A percentile compares a stretch with the other conserved stretches of the same genome.
These are phyloP conservation scores for Prosopis cineraria DNA, from an alignment of 306 rosid species.

Conservation along the genomic window DNA sequence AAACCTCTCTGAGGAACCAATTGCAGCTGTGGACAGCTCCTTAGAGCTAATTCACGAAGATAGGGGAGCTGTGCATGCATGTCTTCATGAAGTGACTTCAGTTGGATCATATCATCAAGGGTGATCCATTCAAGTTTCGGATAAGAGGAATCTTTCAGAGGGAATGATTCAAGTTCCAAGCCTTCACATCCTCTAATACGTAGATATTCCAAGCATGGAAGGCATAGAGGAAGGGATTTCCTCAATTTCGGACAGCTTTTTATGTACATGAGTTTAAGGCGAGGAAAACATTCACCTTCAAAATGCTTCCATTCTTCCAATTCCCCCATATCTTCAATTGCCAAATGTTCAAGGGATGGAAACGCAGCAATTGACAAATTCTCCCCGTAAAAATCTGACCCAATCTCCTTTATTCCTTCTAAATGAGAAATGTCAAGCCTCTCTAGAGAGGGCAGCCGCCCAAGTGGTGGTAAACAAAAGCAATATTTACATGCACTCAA, in stretches of 20 bases:
- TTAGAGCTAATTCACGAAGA: too few relatives aligned
- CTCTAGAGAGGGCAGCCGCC: background rate
- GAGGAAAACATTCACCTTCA: conserved; percentile 12
- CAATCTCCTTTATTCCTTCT: background rate
- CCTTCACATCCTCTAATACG: background rate
- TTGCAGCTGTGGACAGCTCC: conserved; percentile 30
- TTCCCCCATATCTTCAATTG: background rate
- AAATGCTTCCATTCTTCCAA: conserved; percentile 20
- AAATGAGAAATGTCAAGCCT: background rate
- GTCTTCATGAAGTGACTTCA: background rate
- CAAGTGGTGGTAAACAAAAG: background rate
- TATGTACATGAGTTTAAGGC: background rate
- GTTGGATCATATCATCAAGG: background rate
- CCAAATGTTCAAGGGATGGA: background rate
- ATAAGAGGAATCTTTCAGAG: background rate
- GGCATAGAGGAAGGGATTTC: background rate
- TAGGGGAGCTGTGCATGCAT: background rate
- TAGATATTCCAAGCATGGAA: conserved; percentile 10
- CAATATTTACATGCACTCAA: background rate
- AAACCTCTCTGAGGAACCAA: background rate
- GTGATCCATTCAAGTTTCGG: background rate
- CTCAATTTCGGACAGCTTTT: background rate
- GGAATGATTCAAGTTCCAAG: conserved; percentile 2
- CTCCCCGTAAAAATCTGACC: background rate
- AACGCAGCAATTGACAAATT: background rate